These are phyloP conservation scores for Conoideocrella luteorostrata DNA, from an alignment of 2,329 filamentous ascomycete species.

Conservation along the genomic window DNA sequence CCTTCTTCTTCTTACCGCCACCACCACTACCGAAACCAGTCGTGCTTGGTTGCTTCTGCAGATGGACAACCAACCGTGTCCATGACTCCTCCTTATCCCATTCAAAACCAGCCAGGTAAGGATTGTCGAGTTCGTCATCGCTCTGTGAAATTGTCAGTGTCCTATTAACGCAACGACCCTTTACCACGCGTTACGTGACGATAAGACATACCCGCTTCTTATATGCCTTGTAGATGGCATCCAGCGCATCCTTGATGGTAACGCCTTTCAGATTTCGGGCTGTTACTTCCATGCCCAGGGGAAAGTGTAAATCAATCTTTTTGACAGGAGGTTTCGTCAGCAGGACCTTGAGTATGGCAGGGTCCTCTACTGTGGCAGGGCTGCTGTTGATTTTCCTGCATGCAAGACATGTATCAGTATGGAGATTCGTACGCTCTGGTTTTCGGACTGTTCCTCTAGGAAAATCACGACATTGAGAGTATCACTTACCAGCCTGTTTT, in stretches of 20 bases:
- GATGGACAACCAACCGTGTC: conserved; percentile 80
- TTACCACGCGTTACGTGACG: not conserved
- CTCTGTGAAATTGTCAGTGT: conserved; percentile 43
- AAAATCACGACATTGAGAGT: too few species aligned
- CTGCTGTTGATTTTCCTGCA: conserved; percentile 91
- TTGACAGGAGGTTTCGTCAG: conserved; percentile 80
- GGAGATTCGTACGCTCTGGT: too few species aligned
- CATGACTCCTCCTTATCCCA: conserved; percentile 93
- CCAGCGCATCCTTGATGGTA: conserved; percentile 93
- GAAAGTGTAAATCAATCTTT: conserved; percentile 91
- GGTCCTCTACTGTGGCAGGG: conserved; percentile 70
- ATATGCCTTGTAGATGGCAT: conserved; percentile 92
- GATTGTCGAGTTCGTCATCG: conserved; percentile 83
- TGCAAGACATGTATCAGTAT: not conserved
- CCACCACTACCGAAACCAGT: conserved; percentile 34
- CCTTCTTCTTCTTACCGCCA: conserved; percentile 62
- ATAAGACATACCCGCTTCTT: conserved; percentile 76
- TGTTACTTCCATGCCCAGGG: conserved; percentile 77
- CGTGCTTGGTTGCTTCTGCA: conserved; percentile 61
- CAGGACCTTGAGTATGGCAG: conserved; percentile 72
- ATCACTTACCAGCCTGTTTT: too few species aligned
- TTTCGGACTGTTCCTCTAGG: too few species aligned
- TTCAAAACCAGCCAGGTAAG: conserved; percentile 89
- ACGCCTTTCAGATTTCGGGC: conserved; percentile 90
- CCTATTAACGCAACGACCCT: not conserved